Conservation (phyloP, 176 grass and related monocot genomes). For the Puya raimondii region DNA sequence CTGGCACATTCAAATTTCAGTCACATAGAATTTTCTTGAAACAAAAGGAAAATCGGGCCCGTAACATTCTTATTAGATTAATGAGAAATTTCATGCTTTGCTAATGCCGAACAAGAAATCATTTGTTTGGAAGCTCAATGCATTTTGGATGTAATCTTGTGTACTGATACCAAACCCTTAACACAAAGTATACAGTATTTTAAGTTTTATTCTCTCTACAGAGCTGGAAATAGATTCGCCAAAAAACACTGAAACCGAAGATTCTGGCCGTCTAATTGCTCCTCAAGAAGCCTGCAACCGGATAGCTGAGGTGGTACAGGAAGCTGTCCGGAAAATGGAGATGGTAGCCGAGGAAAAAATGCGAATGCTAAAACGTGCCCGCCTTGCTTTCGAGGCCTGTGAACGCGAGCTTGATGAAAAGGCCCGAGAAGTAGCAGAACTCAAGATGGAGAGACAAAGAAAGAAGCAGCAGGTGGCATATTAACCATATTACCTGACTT, state of each 20-base stretch:
- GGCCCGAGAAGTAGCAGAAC: conserved; percentile 36
- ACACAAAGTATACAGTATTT: not conserved
- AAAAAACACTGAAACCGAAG: conserved; percentile 39
- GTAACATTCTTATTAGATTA: too few relatives aligned
- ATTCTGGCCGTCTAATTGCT: conserved; percentile 57
- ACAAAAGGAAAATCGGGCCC: too few relatives aligned
- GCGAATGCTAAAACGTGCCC: conserved; percentile 37
- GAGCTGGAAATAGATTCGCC: conserved; percentile 55
- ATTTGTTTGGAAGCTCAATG: too few relatives aligned
- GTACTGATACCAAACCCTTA: too few relatives aligned
- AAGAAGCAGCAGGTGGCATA: conserved; percentile 30
- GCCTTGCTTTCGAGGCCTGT: conserved; percentile 37
- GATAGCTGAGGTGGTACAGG: conserved; percentile 72
- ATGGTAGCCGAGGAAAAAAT: conserved; percentile 68
- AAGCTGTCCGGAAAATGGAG: conserved; percentile 73
- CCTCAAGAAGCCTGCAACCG: conserved; percentile 64
- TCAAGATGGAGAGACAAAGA: conserved; percentile 35
- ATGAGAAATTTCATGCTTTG: too few relatives aligned
- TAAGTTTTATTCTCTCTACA: not conserved
- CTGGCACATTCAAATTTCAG: too few relatives aligned
- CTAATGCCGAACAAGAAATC: too few relatives aligned
- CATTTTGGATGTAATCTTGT: too few relatives aligned
- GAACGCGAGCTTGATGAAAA: conserved; percentile 64
- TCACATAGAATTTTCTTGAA: too few relatives aligned
- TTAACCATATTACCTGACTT: too few relatives aligned